phyloP scores from a whole-genome alignment of 345 rosid species.

The Gossypium rotundifolium region DNA sequence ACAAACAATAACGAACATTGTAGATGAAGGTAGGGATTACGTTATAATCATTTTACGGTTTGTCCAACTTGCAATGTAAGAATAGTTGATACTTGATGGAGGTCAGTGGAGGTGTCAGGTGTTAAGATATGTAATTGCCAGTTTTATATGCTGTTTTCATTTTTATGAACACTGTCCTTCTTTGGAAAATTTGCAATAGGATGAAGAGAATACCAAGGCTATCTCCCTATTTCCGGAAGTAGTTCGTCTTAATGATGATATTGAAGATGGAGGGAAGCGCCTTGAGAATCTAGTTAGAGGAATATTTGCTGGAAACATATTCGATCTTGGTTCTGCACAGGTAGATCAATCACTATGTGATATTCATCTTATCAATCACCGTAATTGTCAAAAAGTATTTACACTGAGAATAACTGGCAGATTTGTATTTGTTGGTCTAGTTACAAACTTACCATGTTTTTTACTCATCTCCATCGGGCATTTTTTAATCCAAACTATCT shows the following conservation, averaged over 20 bases:
- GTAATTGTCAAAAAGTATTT: not conserved
- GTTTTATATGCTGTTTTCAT: not conserved
- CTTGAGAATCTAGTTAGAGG: constrained; percentile 77
- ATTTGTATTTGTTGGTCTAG: not conserved
- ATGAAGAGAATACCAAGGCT: constrained; percentile 98
- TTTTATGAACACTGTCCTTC: not conserved
- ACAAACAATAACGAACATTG: not conserved
- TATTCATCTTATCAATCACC: constrained; percentile 6
- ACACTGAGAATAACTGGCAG: not conserved
- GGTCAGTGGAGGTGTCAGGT: not conserved
- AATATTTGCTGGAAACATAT: constrained; percentile 93
- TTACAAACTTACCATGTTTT: constrained; percentile 1
- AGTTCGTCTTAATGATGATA: constrained; percentile 61
- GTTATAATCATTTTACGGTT: not conserved
- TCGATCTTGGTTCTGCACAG: constrained; percentile 97
- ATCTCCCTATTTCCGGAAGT: constrained; percentile 75
- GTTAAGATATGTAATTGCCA: not conserved
- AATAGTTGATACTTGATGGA: not conserved
- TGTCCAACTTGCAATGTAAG: constrained; percentile 2
- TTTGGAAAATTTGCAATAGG: constrained; percentile 37
- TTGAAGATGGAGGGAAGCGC: constrained; percentile 60
- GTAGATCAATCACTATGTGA: constrained; percentile 27
- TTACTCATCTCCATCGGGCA: not conserved
- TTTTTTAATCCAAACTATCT: not conserved
- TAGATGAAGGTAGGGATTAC: not conserved